Evolutionary conservation across 2,329 filamentous ascomycete species (phyloP), one percentile per base, ranked within the genome.

Genomic region (Xenosphaeropsis pyriputrescens): DNA sequence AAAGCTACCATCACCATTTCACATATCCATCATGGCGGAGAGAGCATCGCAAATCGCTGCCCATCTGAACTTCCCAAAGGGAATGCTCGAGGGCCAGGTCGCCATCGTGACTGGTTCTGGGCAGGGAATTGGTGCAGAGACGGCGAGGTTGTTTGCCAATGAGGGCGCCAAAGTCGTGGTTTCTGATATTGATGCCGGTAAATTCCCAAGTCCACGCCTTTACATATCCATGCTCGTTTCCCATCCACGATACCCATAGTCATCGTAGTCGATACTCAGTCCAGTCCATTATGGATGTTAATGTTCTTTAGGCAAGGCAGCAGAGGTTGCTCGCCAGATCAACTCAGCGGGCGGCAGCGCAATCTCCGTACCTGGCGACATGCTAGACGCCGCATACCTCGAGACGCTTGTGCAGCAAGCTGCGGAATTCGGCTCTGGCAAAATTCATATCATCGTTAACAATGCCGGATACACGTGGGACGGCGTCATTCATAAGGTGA

Each of bases 401-500:
- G 67, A 74, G 42, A 62, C 67, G 8, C 70, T 93, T n/a, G 75
- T 93, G 18, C 66, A 76, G 53, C 73, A 76, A 52, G 70, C 85
- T 0, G 85, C 83, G 1, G 79, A 78, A 35, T 93, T 93, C 53
- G 86, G 86, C 41, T 65, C 70, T 45, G 85, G 85, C 52, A 93
- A 93, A 66, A 86, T 94, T 44, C 81, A 93, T 58, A 81, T 91
- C 55, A 79, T 93, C 40, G 82, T 93, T 42, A 93, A 93, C 61
- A 93, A 93, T 56, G 86, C 85, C 1, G 85, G 85, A 32, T 93
- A 85, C 61, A 93, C 86, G 1, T 93, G 85, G 84, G 86, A 94
- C 57, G 86, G 80, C 6, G 85, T 93, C 30, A 85, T 93, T 47
- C 84, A 93, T 67, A 93, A 91, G 62, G 68, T 71, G 43, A 41